Evolutionary conservation across 768 basidiomycete genomes (phyloP).

Genomic region (Lactarius hengduanensis): DNA sequence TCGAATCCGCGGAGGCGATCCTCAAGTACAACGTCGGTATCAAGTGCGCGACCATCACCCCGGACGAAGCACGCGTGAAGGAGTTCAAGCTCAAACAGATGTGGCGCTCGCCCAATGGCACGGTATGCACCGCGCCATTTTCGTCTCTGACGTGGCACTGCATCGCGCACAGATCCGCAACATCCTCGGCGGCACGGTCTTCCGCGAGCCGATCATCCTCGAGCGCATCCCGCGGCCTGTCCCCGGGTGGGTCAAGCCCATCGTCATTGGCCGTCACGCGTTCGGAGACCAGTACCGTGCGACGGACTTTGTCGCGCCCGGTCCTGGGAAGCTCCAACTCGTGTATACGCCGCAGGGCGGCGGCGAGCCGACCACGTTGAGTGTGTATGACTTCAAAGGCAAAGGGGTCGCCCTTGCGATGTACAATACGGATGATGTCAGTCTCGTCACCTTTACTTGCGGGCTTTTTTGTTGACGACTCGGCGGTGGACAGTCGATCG

Average conservation of each 20-base stretch:
- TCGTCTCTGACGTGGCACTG: slow-evolving; percentile 13
- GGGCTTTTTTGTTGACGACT: background rate
- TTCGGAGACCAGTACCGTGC: slow-evolving; percentile 98
- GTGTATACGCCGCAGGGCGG: slow-evolving; percentile 85
- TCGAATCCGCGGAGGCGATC: slow-evolving; percentile 94
- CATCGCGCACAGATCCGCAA: slow-evolving; percentile 72
- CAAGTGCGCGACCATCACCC: slow-evolving; percentile 99
- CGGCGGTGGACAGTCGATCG: slow-evolving; percentile 65
- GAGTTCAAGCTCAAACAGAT: slow-evolving; percentile 99
- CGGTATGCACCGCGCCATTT: slow-evolving; percentile 47
- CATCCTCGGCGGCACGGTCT: slow-evolving; percentile 96
- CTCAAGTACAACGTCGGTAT: slow-evolving; percentile 93
- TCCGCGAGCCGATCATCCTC: slow-evolving; percentile 97
- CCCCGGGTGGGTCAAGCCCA: slow-evolving; percentile 97
- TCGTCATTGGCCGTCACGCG: slow-evolving; percentile 94
- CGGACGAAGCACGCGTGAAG: slow-evolving; percentile 92
- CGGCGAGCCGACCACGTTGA: slow-evolving; percentile 57
- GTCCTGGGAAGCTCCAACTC: slow-evolving; percentile 90
- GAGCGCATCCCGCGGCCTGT: slow-evolving; percentile 87
- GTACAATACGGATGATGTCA: slow-evolving; percentile 96
- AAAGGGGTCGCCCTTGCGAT: slow-evolving; percentile 93
- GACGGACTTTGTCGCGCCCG: slow-evolving; percentile 89
- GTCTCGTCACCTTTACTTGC: slow-evolving; percentile 19
- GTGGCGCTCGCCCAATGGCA: slow-evolving; percentile 98
- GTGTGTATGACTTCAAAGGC: slow-evolving; percentile 94